phyloP scores from a whole-genome alignment of 148 eudicot genomes.

The Limonium bicolor region DNA sequence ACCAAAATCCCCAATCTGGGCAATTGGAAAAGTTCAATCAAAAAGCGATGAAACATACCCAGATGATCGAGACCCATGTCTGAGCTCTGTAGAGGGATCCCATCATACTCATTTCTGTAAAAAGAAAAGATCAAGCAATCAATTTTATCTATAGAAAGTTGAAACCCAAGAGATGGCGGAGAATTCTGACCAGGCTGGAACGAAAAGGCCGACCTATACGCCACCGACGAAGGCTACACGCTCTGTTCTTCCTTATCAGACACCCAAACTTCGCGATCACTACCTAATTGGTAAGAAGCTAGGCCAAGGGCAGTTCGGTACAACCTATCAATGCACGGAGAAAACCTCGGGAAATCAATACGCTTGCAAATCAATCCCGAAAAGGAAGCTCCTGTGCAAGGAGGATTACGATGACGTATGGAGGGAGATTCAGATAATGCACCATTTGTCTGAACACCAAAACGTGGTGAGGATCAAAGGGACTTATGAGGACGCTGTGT shows the following conservation, averaged over 20 bases:
- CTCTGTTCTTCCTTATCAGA: constrained; percentile 41
- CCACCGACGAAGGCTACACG: constrained; percentile 23
- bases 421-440: constrained; percentile 81
- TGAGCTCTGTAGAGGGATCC: neutral
- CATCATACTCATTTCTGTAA: neutral
- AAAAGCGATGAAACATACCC: constrained; percentile 3
- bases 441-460: constrained; percentile 44
- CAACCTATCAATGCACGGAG: constrained; percentile 45
- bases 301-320: constrained; percentile 71
- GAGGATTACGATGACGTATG: constrained; percentile 71
- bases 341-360: constrained; percentile 24
- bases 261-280: constrained; percentile 44
- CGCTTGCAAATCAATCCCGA: constrained; percentile 78
- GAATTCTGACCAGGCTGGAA: constrained; percentile 1
- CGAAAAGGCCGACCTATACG: constrained; percentile 6
- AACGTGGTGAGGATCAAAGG: constrained; percentile 54
- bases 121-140: neutral
- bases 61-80: neutral
- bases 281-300: constrained; percentile 43
- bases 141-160: too few species aligned
- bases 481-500: constrained; percentile 53
- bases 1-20: neutral
- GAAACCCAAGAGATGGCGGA: constrained; percentile 6
- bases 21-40: neutral
- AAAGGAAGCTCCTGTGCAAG: constrained; percentile 39